Conservation (phyloP, 768 basidiomycete genomes). For the Rossbeevera mucosa region DNA sequence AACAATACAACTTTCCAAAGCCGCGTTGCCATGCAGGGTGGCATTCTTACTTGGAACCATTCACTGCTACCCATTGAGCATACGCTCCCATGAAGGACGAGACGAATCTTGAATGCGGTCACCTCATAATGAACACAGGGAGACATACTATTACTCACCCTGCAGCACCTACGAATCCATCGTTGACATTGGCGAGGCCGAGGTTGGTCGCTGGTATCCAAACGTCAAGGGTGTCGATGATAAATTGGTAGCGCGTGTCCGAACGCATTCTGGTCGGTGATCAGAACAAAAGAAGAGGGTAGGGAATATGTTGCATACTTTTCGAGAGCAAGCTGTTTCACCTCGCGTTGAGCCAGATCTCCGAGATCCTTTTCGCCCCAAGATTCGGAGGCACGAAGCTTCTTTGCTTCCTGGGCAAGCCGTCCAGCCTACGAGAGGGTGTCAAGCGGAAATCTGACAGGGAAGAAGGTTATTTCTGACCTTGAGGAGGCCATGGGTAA, state of each 20-base stretch:
- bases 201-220: constrained; percentile 87
- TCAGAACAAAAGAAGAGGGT: constrained; percentile 1
- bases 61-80: constrained; percentile 59
- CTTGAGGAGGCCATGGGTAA: constrained; percentile 66
- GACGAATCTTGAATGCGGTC: constrained; percentile 44
- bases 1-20: neutral
- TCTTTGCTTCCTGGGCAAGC: constrained; percentile 56
- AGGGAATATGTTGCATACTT: constrained; percentile 36
- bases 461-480: constrained; percentile 30
- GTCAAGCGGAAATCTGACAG: neutral
- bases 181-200: constrained; percentile 71
- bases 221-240: constrained; percentile 80
- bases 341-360: constrained; percentile 60
- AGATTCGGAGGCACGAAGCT: constrained; percentile 40
- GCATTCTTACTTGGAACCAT: constrained; percentile 35
- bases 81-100: constrained; percentile 68
- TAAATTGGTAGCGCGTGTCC: constrained; percentile 70
- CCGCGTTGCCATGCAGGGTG: neutral
- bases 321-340: constrained; percentile 53
- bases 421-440: constrained; percentile 45
- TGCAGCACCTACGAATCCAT: constrained; percentile 78
- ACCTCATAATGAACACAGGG: constrained; percentile 1
- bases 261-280: constrained; percentile 48
- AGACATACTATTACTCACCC: constrained; percentile 53
- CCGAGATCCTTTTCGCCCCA: constrained; percentile 66